Percentiles rank a stretch among this genome's conserved stretches.
phyloP scores from a whole-genome alignment of 257 asterid genomes.

The Ilex aquifolium region DNA sequence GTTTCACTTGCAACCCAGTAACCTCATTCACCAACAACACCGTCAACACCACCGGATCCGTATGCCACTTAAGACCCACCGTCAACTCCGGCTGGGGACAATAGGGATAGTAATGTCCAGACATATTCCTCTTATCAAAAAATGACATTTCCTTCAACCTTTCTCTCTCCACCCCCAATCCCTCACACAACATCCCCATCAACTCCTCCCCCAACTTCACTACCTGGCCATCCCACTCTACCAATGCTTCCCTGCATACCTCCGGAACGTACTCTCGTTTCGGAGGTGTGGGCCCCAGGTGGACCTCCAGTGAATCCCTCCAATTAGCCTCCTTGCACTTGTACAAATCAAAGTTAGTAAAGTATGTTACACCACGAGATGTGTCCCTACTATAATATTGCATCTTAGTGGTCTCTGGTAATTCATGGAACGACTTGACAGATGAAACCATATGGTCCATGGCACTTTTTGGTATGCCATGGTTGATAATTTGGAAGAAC shows the following conservation, averaged over 20 bases:
- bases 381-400: conserved; percentile 23
- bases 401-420: conserved; percentile 19
- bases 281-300: conserved; percentile 19
- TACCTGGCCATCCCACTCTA: conserved; percentile 28
- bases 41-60: too few species aligned
- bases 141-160: conserved; percentile 27
- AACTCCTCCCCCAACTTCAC: conserved; percentile 25
- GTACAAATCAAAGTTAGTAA: conserved; percentile 32
- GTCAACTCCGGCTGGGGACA: conserved; percentile 19
- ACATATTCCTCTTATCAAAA: conserved; percentile 26
- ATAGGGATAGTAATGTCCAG: conserved; percentile 35
- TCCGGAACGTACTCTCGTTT: conserved; percentile 28
- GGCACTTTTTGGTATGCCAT: conserved; percentile 14
- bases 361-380: conserved; percentile 19
- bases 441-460: conserved; percentile 9
- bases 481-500: conserved; percentile 38
- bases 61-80: too few species aligned
- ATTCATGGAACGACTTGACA: conserved; percentile 23
- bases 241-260: conserved; percentile 16
- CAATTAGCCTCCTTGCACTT: conserved; percentile 40
- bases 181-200: conserved; percentile 30
- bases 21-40: too few species aligned
- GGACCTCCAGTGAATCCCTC: conserved; percentile 32
- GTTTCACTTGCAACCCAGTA: too few species aligned
- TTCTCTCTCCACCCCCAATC: conserved; percentile 16